Percentiles rank a stretch among this genome's conserved stretches.
These are phyloP conservation scores for Cladophialophora carrionii DNA, from an alignment of 2,329 filamentous ascomycete species.

Conservation along the genomic window DNA sequence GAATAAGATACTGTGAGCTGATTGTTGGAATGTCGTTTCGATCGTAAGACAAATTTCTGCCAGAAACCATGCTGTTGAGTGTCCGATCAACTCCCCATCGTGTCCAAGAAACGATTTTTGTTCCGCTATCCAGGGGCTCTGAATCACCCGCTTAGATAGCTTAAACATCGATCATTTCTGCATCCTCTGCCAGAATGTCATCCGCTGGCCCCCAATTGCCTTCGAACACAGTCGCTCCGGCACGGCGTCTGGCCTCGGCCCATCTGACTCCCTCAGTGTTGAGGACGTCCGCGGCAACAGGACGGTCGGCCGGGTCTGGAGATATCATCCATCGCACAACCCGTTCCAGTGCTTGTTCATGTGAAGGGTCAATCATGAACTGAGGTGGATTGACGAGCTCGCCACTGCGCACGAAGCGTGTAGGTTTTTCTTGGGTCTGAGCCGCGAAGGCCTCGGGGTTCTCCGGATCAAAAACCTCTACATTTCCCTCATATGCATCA, in stretches of 20 bases:
- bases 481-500: slow-evolving; percentile 40
- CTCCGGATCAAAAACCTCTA: slow-evolving; percentile 41
- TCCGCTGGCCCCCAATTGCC: slow-evolving; percentile 89
- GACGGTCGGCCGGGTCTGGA: slow-evolving; percentile 72
- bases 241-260: slow-evolving; percentile 74
- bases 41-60: slow-evolving; percentile 7
- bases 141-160: slow-evolving; percentile 26
- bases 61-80: slow-evolving; percentile 9
- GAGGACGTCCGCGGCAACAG: slow-evolving; percentile 73
- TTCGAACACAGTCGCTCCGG: slow-evolving; percentile 93
- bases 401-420: slow-evolving; percentile 49
- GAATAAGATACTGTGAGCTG: slow-evolving; percentile 12
- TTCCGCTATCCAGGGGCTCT: slow-evolving; percentile 26
- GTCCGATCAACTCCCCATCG: slow-evolving; percentile 2
- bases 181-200: slow-evolving; percentile 60
- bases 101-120: slow-evolving; percentile 8
- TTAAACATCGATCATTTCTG: slow-evolving; percentile 67
- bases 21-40: slow-evolving; percentile 5
- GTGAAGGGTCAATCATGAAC: slow-evolving; percentile 81
- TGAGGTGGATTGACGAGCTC: slow-evolving; percentile 71
- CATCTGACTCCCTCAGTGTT: slow-evolving; percentile 74
- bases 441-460: slow-evolving; percentile 30
- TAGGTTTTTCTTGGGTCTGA: slow-evolving; percentile 41
- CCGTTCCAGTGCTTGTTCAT: slow-evolving; percentile 76
- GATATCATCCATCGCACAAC: slow-evolving; percentile 88